phyloP scores from a whole-genome alignment of 345 rosid genomes.

The Salix arbutifolia region DNA sequence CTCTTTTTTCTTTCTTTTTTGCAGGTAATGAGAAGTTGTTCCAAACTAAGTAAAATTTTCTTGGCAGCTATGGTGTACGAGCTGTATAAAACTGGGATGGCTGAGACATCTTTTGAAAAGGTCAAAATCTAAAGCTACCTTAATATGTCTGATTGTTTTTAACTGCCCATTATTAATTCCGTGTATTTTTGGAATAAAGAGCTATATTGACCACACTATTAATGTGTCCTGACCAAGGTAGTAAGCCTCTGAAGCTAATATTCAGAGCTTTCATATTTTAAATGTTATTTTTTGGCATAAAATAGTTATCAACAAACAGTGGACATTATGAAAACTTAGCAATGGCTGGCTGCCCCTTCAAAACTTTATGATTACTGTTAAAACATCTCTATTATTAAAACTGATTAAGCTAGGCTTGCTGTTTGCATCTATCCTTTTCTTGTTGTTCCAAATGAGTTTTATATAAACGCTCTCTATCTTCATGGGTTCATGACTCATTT shows the following conservation, averaged over 20 bases:
- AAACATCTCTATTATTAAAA: neutral
- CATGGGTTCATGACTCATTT: neutral
- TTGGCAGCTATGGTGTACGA: slow-evolving; percentile 92
- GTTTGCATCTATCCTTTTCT: neutral
- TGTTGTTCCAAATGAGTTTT: neutral
- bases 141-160: neutral
- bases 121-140: slow-evolving; percentile 26
- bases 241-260: neutral
- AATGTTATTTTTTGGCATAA: neutral
- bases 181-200: neutral
- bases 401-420: neutral
- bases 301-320: neutral
- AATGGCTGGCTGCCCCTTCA: neutral
- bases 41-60: slow-evolving; percentile 73
- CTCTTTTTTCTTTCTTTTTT: slow-evolving; percentile 1
- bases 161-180: neutral
- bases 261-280: neutral
- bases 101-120: slow-evolving; percentile 84
- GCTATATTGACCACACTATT: neutral
- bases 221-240: neutral
- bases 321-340: neutral
- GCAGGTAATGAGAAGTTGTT: slow-evolving; percentile 71
- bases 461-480: neutral
- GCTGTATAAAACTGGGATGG: slow-evolving; percentile 92
- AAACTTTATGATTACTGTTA: neutral